These are phyloP conservation scores for Pilobolus umbonatus DNA, from an alignment of 192 early-diverging fungal species.

Conservation along the genomic window DNA sequence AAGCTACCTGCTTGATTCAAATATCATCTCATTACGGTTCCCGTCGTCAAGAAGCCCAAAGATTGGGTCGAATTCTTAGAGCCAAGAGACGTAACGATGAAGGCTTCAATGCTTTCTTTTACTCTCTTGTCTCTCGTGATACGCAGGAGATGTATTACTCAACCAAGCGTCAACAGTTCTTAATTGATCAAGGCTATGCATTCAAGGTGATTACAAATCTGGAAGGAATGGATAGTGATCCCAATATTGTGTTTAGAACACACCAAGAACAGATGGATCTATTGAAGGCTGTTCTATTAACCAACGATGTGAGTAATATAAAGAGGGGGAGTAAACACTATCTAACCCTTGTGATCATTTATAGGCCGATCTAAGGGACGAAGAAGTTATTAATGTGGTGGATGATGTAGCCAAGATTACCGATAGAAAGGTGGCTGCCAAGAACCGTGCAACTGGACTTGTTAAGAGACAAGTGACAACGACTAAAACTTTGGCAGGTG, in stretches of 20 bases:
- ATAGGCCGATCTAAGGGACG: constrained; percentile 57
- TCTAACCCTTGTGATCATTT: constrained; percentile 32
- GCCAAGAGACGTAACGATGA: constrained; percentile 92
- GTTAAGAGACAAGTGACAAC: constrained; percentile 56
- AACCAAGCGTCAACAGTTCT: constrained; percentile 96
- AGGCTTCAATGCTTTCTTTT: constrained; percentile 97
- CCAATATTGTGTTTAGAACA: constrained; percentile 71
- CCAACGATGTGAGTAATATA: constrained; percentile 54
- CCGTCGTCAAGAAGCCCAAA: constrained; percentile 97
- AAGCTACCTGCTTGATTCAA: constrained; percentile 97
- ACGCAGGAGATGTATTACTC: constrained; percentile 99
- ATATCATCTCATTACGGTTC: constrained; percentile 98
- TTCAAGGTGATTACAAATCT: constrained; percentile 98
- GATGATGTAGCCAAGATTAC: constrained; percentile 44
- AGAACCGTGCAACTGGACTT: constrained; percentile 24
- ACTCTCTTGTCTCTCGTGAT: constrained; percentile 96
- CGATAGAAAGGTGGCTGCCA: constrained; percentile 32
- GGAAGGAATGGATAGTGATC: constrained; percentile 83
- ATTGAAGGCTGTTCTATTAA: constrained; percentile 77
- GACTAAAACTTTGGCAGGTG: constrained; percentile 82
- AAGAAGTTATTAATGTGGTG: constrained; percentile 46
- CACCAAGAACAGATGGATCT: constrained; percentile 76
- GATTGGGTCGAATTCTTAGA: constrained; percentile 86
- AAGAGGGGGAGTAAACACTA: constrained; percentile 7
- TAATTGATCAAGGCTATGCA: constrained; percentile 99